Percentiles rank a stretch among this genome's conserved stretches.
Evolutionary conservation across 768 basidiomycete species (phyloP).

Genomic region (Antrodiella citrinella): DNA sequence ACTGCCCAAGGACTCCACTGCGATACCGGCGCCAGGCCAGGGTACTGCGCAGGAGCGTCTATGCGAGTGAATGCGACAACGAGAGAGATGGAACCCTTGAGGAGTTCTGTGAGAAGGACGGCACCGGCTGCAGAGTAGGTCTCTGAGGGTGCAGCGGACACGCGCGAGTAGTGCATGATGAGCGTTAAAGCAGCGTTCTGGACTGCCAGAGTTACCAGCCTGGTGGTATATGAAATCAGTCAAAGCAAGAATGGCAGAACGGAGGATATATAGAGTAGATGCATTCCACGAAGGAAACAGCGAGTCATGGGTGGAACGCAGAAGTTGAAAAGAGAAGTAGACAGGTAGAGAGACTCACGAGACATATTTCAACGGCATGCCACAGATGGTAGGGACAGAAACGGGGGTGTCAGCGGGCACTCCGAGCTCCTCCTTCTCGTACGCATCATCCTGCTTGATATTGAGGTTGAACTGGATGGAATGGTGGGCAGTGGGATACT

Average conservation of each 20-base stretch:
- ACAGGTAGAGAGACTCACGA: constrained; percentile 17
- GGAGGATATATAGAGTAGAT: neutral
- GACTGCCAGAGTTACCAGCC: constrained; percentile 76
- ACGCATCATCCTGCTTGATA: constrained; percentile 13
- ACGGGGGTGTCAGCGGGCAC: constrained; percentile 27
- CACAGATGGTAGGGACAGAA: constrained; percentile 49
- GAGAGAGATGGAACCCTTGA: constrained; percentile 87
- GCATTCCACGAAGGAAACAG: too few relatives aligned
- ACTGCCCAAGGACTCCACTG: constrained; percentile 29
- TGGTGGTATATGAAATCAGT: constrained; percentile 20
- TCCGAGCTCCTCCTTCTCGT: constrained; percentile 32
- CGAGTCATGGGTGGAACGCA: neutral
- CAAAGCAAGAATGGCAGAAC: neutral
- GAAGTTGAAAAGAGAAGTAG: constrained; percentile 1
- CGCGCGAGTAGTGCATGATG: constrained; percentile 95
- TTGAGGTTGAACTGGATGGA: constrained; percentile 14
- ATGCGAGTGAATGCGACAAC: constrained; percentile 70
- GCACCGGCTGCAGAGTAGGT: constrained; percentile 92
- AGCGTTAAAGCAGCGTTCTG: constrained; percentile 89
- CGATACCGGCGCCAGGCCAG: constrained; percentile 22
- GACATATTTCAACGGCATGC: constrained; percentile 21
- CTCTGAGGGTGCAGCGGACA: constrained; percentile 63
- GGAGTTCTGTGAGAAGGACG: constrained; percentile 88
- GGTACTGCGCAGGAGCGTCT: constrained; percentile 23
- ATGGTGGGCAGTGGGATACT: constrained; percentile 2